Evolutionary conservation across 257 asterid species (phyloP).

Genomic region (Solanum pinnatisectum): DNA sequence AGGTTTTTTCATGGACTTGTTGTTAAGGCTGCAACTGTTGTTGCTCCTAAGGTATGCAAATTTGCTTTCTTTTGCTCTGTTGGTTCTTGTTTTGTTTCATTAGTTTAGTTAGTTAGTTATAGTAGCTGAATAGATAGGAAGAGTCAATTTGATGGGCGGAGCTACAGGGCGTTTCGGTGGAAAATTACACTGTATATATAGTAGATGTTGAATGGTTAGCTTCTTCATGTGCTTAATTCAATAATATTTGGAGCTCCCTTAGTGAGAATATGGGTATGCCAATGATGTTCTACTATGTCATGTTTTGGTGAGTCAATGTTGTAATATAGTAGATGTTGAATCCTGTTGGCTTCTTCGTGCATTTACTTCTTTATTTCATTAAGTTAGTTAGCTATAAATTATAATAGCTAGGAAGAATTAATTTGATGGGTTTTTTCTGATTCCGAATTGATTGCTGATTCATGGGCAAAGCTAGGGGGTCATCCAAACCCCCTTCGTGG

Average conservation of each 20-base stretch:
- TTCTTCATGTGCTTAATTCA: neutral
- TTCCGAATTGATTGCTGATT: neutral
- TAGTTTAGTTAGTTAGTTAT: neutral
- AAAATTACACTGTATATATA: neutral
- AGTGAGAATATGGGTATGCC: neutral
- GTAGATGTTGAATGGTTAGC: neutral
- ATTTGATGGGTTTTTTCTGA: neutral
- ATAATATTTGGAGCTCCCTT: neutral
- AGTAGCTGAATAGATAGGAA: neutral
- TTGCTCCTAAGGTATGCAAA: slow-evolving; percentile 68
- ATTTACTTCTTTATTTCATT: neutral
- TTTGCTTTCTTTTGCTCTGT: neutral
- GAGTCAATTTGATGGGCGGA: neutral
- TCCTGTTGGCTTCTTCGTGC: neutral
- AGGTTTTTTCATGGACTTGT: slow-evolving; percentile 47
- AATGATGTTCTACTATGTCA: neutral
- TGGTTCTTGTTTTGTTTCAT: neutral
- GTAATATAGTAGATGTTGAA: neutral
- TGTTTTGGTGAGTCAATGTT: neutral
- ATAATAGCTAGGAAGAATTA: neutral
- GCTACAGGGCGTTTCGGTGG: neutral
- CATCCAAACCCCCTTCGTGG: neutral
- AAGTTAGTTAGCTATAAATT: neutral
- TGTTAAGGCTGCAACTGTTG: slow-evolving; percentile 74
- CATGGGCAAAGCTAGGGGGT: neutral